Conservation (phyloP, 306 rosid species). For the Urtica urens region DNA sequence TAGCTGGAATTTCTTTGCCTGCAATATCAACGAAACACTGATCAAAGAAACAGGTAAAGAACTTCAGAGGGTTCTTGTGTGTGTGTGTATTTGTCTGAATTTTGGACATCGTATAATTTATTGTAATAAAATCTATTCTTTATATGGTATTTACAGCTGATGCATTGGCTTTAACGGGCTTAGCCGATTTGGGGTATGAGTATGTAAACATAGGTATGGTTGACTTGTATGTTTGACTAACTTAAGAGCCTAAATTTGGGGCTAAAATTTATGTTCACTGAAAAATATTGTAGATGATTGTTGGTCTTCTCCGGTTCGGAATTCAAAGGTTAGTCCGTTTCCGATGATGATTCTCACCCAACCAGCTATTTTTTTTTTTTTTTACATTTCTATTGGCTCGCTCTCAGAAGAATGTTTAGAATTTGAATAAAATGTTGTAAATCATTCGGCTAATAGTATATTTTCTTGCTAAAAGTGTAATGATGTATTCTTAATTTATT, state of each 20-base stretch:
- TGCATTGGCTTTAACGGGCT: constrained; percentile 76
- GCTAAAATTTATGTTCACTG: constrained; percentile 12
- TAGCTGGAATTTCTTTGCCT: constrained; percentile 98
- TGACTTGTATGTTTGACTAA: too few relatives aligned
- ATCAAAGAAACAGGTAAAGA: constrained; percentile 73
- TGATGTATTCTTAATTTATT: constrained; percentile 15
- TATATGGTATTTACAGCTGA: constrained; percentile 60
- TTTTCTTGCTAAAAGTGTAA: too few relatives aligned
- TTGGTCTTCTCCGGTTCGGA: constrained; percentile 50
- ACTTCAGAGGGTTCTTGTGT: too few relatives aligned
- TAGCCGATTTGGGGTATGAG: constrained; percentile 80
- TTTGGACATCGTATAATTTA: too few relatives aligned
- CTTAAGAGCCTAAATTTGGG: too few relatives aligned
- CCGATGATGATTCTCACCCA: too few relatives aligned
- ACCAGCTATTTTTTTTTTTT: too few relatives aligned
- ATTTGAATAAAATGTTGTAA: too few relatives aligned
- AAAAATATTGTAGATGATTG: constrained; percentile 75
- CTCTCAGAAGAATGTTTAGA: too few relatives aligned
- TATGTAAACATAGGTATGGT: constrained; percentile 80
- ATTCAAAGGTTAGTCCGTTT: constrained; percentile 46
- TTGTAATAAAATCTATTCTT: constrained; percentile 19
- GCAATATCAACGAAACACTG: constrained; percentile 73
- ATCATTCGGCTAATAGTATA: too few relatives aligned
- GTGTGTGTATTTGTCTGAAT: too few relatives aligned
- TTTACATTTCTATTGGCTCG: too few relatives aligned